Percentiles rank a stretch among this genome's conserved stretches.
phyloP scores from a whole-genome alignment of 208 protist genomes.

The Wallacemonas sp. region DNA sequence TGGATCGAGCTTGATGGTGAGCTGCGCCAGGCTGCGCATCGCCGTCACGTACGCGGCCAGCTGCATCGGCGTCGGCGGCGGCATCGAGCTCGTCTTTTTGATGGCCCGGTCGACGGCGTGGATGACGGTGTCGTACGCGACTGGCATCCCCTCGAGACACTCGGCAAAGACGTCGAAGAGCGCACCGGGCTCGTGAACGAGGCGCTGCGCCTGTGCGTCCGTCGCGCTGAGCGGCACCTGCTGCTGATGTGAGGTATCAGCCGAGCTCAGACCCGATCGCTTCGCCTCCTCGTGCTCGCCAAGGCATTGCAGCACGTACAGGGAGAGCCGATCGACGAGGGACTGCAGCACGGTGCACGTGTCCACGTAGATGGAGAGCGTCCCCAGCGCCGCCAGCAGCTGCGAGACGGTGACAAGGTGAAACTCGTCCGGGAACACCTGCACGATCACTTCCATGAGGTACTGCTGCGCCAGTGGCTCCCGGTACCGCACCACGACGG shows the following conservation, averaged over 20 bases:
- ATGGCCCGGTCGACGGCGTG: constrained; percentile 21
- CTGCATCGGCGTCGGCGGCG: constrained; percentile 36
- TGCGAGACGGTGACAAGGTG: constrained; percentile 94
- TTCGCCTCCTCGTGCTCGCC: constrained; percentile 13
- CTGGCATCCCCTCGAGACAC: constrained; percentile 36
- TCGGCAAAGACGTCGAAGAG: constrained; percentile 57
- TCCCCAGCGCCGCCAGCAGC: constrained; percentile 69
- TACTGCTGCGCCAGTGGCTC: constrained; percentile 98
- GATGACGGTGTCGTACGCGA: constrained; percentile 24
- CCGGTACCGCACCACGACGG: constrained; percentile 93
- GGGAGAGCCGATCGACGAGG: constrained; percentile 92
- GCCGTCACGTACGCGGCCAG: constrained; percentile 48
- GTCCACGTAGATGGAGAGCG: constrained; percentile 89
- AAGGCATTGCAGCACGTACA: constrained; percentile 59
- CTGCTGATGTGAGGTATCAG: neutral
- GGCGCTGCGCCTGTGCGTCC: constrained; percentile 41
- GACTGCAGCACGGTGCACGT: constrained; percentile 80
- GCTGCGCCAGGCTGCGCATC: constrained; percentile 29
- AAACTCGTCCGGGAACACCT: constrained; percentile 98
- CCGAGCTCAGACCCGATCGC: no score
- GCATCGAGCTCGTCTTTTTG: constrained; percentile 30
- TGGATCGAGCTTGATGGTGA: constrained; percentile 29
- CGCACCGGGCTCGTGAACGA: constrained; percentile 13
- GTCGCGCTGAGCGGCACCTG: neutral
- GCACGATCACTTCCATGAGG: constrained; percentile 97